These are phyloP conservation scores for Zymoseptoria pseudotritici DNA, from an alignment of 2,329 filamentous ascomycete genomes.

Conservation along the genomic window DNA sequence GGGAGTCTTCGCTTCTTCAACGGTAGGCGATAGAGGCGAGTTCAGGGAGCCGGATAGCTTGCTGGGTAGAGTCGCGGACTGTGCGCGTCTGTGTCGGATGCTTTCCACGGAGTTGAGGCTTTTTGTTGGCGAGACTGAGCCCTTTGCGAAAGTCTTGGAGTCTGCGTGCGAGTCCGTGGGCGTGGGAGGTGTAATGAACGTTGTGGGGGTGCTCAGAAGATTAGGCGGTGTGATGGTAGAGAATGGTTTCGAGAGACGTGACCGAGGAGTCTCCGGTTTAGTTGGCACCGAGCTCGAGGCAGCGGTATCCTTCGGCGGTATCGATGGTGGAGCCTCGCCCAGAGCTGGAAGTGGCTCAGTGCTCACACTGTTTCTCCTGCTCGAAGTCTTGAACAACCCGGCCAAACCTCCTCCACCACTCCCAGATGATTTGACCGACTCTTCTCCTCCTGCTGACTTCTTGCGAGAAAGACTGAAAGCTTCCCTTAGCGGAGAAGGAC, in stretches of 20 bases:
- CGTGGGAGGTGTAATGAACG: conserved; percentile 57
- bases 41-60: conserved; percentile 74
- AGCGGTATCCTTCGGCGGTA: neutral
- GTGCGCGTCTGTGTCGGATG: conserved; percentile 26
- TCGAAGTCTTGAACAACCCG: conserved; percentile 36
- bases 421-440: conserved; percentile 35
- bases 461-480: conserved; percentile 54
- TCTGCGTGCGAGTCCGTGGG: conserved; percentile 41
- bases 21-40: conserved; percentile 66
- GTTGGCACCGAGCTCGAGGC: neutral
- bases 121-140: conserved; percentile 38
- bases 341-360: conserved; percentile 10
- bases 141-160: conserved; percentile 15
- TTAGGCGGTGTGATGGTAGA: conserved; percentile 36
- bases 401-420: conserved; percentile 39
- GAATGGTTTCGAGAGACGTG: neutral
- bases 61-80: conserved; percentile 52
- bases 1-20: conserved; percentile 59
- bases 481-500: conserved; percentile 64
- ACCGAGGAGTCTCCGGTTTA: conserved; percentile 16
- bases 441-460: conserved; percentile 33
- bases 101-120: conserved; percentile 25
- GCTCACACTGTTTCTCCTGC: conserved; percentile 27
- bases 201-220: conserved; percentile 42
- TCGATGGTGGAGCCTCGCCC: neutral